Conservation (phyloP, 108 stramenopile genomes). For the Skeletonema costatum region DNA sequence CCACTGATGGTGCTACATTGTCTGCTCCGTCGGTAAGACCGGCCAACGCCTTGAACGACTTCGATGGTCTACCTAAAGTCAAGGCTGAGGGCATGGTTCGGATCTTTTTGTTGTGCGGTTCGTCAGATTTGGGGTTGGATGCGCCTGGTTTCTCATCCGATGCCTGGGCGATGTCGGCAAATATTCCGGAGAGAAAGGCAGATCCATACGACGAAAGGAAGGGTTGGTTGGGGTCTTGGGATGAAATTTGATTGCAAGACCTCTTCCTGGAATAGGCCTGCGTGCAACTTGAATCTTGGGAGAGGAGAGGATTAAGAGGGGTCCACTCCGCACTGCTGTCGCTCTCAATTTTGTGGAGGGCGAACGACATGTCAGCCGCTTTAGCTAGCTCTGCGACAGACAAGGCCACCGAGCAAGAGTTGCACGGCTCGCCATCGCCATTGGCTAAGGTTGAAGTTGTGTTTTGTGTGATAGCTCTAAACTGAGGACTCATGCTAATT, state of each 20-base stretch:
- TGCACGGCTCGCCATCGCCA: constrained; percentile 21
- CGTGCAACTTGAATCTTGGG: background rate
- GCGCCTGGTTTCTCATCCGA: constrained; percentile 13
- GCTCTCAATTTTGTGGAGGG: constrained; percentile 28
- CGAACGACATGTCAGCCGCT: constrained; percentile 2
- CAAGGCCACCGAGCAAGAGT: constrained; percentile 32
- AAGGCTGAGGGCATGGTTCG: constrained; percentile 19
- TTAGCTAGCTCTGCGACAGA: constrained; percentile 12
- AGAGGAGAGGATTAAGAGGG: constrained; percentile 4
- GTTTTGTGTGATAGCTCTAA: constrained; percentile 31
- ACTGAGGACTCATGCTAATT: constrained; percentile 56
- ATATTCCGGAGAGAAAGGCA: constrained; percentile 46
- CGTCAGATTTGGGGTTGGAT: background rate
- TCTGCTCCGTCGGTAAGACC: constrained; percentile 15
- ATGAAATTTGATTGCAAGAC: constrained; percentile 19
- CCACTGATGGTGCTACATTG: background rate
- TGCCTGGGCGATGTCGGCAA: constrained; percentile 42
- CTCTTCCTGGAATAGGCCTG: constrained; percentile 17
- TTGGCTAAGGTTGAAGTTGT: constrained; percentile 16
- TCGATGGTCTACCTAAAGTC: constrained; percentile 15
- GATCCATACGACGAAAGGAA: constrained; percentile 47
- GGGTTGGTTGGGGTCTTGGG: constrained; percentile 8
- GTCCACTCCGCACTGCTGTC: constrained; percentile 14
- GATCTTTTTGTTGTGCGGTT: constrained; percentile 26
- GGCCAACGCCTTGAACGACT: constrained; percentile 20